phyloP scores from a whole-genome alignment of 352 stramenopile species.

The Plasmopara viticola region DNA sequence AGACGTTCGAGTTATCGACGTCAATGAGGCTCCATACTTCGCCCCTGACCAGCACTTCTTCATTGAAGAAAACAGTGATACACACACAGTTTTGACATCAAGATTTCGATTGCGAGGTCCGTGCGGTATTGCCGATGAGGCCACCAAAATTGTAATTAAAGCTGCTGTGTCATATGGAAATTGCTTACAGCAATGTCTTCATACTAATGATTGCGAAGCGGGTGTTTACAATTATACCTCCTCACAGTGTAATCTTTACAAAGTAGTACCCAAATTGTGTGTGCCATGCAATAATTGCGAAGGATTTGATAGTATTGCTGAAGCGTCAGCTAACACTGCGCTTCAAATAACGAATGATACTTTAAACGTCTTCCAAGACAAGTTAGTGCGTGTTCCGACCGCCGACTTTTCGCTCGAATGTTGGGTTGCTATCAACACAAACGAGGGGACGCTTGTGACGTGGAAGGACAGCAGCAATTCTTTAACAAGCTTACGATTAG shows the following conservation, averaged over 20 bases:
- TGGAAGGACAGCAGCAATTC: conserved; percentile 8
- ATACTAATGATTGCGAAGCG: conserved; percentile 5
- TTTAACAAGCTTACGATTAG: conserved; percentile 8
- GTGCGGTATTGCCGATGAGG: conserved; percentile 3
- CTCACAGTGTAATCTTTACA: conserved; percentile 12
- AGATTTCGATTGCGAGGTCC: conserved; percentile 18
- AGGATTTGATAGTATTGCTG: conserved; percentile 15
- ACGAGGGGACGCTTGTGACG: conserved; percentile 16
- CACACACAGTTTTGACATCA: conserved; percentile 11
- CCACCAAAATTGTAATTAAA: neutral
- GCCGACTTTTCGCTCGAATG: conserved; percentile 18
- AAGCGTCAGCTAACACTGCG: conserved; percentile 2
- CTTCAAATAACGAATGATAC: conserved; percentile 15
- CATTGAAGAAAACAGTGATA: conserved; percentile 26
- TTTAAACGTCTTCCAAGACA: conserved; percentile 6
- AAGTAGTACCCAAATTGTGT: neutral
- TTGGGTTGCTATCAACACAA: conserved; percentile 12
- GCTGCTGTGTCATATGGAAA: conserved; percentile 12
- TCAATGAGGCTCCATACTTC: conserved; percentile 42
- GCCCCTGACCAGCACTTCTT: conserved; percentile 29
- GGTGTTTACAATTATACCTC: conserved; percentile 18
- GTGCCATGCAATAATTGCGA: conserved; percentile 18
- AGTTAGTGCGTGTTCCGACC: neutral
- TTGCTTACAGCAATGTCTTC: conserved; percentile 12
- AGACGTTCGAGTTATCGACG: conserved; percentile 26